Evolutionary conservation across 805 yeast genomes (phyloP), one percentile per base, ranked within the genome.

Genomic region (Kuraishia piskuri): DNA sequence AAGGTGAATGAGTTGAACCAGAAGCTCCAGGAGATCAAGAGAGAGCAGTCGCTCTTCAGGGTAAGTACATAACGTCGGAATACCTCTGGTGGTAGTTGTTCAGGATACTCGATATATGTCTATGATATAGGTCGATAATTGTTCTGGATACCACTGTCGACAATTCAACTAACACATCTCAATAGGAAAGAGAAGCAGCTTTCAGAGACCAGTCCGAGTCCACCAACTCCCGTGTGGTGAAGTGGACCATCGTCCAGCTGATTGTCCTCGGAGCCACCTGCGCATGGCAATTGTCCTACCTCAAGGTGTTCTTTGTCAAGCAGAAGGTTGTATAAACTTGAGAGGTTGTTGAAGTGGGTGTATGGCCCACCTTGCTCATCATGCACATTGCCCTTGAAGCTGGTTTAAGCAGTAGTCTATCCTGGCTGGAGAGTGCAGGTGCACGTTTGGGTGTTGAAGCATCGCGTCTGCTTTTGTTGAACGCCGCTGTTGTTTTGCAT

Each of bases 261-360:
- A 46, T 82, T 47, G 87, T 83, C 2, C 74, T 86, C 63, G 75
- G 80, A 40, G 82, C 77, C 49, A 83, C 90, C 24, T 86, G 92
- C 67, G 74, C 77, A 50, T 85, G 87, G 82, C 94, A 86, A 71
- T 71, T 86, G 68, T 80, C 80, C 54, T 89, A 85, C 64, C 77
- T 86, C 71, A 82, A 85, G 73, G 72, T 85, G 19, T 86, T 84
- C 74, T 86, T 86, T 61, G 90, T 86, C 59, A 86, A 86, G 68
- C 91, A 86, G 70, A 86, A 86, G 68, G 79, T 81, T 63, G 83
- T 81, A 19, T 21, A 37, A 22, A 20, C 19, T 48, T 12, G 45
- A 7, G 50, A 49, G 20, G 17, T 3, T 6, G 17, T 5, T 12
- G 17, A 31, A 31, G 40, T 31, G 40, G 40, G 17, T 5, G 14